Evolutionary conservation across 441 rosid genomes (phyloP), one percentile per base, ranked within the genome.

Genomic region (Bocquillonia castaneifolia): DNA sequence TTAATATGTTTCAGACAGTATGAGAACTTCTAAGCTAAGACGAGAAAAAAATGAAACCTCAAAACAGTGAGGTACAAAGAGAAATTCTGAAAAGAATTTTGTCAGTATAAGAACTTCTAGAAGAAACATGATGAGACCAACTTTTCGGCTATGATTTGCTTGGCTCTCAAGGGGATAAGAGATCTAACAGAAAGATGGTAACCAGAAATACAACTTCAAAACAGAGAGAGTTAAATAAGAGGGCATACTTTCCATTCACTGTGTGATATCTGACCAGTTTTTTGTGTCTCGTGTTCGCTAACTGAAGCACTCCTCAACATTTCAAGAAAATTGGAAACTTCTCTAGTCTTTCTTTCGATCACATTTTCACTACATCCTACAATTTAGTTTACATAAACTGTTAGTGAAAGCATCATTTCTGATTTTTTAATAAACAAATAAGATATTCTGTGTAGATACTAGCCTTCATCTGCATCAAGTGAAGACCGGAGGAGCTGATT

Each of bases 261-360:
- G 73, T 59, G 82, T 40, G 91, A 74, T 25, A 67, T 25, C 42
- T 82, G 88, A 31, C 64, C 68, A 69, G 73, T 77, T 63, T 77
- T 82, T 47, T 77, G 69, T 25, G 64, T 69, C n/a, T 79, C 81
- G 52, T 72, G 74, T 45, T 80, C 86, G 64, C 75, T 80, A 32
- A 76, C 64, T 56, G 96, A 87, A 69, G 82, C 86, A 79, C 95
- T 95, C 81, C 98, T 83, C 75, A 95, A 79, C 92, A 87, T 90
- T 67, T 86, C 90, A 72, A 95, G 92, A 74, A 88, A 84, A 76
- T 74, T 72, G 14, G 88, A 88, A 40, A 95, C 81, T 54, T 84
- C 88, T 47, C 61, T 17, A 44, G 89, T 81, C 81, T 83, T 89
- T 76, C 72, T 86, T 65, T 88, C 85, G 61, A 92, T 63, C 48